Evolutionary conservation across 140 eudicot genomes (phyloP).

Genomic region (Artemisia princeps): DNA sequence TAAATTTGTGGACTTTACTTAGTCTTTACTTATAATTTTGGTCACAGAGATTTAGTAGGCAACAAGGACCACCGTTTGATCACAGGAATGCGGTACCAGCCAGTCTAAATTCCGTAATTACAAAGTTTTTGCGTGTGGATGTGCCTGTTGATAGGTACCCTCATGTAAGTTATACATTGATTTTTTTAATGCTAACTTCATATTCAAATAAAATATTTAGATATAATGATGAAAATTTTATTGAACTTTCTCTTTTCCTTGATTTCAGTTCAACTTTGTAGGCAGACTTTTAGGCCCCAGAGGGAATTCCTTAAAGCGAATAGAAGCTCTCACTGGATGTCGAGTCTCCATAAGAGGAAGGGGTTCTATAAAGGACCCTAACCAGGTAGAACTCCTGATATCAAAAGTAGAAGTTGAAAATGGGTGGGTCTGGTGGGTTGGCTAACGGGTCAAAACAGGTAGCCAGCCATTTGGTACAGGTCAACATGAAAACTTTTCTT

Average conservation of each 20-base stretch:
- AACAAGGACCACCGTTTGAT: slow-evolving; percentile 38
- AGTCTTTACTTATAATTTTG: not conserved
- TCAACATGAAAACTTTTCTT: too few relatives aligned
- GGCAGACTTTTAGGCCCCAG: slow-evolving; percentile 82
- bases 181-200: not conserved
- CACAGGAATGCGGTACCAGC: slow-evolving; percentile 45
- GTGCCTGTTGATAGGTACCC: slow-evolving; percentile 65
- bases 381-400: slow-evolving; percentile 35
- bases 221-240: slow-evolving; percentile 7
- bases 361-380: slow-evolving; percentile 67
- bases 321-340: slow-evolving; percentile 69
- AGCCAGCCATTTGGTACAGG: not conserved
- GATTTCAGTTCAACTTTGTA: slow-evolving; percentile 59
- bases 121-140: slow-evolving; percentile 56
- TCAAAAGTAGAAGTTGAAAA: slow-evolving; percentile 5
- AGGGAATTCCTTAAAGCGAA: slow-evolving; percentile 74
- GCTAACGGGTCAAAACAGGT: not conserved
- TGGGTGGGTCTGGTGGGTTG: slow-evolving; percentile 5
- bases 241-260: not conserved
- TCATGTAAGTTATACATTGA: slow-evolving; percentile 39
- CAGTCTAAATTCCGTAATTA: slow-evolving; percentile 39
- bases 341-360: slow-evolving; percentile 70
- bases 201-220: not conserved
- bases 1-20: not conserved
- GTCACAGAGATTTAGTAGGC: slow-evolving; percentile 44